Base-by-base conservation (phyloP, 2,329 filamentous ascomycete species). In the Aspergillus sp. region DNA sequence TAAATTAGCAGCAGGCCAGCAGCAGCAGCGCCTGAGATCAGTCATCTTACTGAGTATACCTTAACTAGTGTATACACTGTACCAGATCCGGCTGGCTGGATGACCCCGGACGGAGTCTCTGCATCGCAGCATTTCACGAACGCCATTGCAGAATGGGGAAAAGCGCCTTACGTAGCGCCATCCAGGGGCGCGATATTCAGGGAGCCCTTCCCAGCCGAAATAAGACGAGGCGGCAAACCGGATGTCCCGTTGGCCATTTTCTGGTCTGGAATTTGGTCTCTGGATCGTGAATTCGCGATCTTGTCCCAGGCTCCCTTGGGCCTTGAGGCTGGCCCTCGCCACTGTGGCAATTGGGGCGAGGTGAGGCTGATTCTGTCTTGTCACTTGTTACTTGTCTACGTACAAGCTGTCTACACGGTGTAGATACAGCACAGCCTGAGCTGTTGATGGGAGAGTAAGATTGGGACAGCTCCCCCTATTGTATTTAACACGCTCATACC, bases 141-240 rank as follows among this genome's bases (percentile, higher is more conserved):
- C 24, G 44, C 22, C 27, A 15, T 24, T 46, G 12, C 44, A 46
- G 44, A 46, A 46, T n/a, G 44, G 30, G 44, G 24, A 8, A 46
- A 20, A 24, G 13, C 22, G 13, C 44, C 40, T 11, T 22, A 27
- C 44, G 44, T 27, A 63, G 56, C 57, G 63, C 57, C 57, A 59
- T 59, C 49, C 49, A 51, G 49, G 39, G 39, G 37, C 37, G 39
- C 34, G 45, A 48, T 48, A 20, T 48, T 48, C 45, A 48, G 45
- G 45, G 27, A 24, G 20, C 24, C 44, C 22, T 12, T 53, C n/a
- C 50, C 48, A 50, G 49, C 19, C 54, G 50, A 30, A 54, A 49
- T 13, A 61, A 65, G 59, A 62, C 57, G 60, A 65, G 64, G 61
- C 64, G 57, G 57, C 61, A 61, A 66, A 64, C 62, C 56, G 51